phyloP scores from a whole-genome alignment of 2,329 filamentous ascomycete genomes.

The Metarhizium rileyi region DNA sequence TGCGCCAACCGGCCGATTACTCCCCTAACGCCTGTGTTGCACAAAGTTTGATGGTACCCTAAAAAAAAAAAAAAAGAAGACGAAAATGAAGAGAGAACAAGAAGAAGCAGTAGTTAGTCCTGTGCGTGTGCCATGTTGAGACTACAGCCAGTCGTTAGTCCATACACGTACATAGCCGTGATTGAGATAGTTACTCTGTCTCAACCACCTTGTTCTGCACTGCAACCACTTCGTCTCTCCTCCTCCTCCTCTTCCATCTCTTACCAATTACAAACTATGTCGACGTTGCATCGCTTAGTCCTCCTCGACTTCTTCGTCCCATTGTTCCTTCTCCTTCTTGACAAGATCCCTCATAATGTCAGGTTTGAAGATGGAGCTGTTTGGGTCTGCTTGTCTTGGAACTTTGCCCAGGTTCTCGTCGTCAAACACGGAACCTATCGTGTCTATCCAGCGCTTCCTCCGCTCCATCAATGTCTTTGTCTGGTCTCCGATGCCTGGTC shows the following conservation, averaged over 20 bases:
- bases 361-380: constrained; percentile 63
- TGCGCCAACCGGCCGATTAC: background rate
- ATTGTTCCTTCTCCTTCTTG: constrained; percentile 67
- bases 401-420: constrained; percentile 68
- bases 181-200: background rate
- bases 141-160: background rate
- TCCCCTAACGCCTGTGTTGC: background rate
- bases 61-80: background rate
- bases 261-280: too few relatives aligned
- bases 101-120: too few relatives aligned
- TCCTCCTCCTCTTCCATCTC: too few relatives aligned
- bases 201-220: background rate
- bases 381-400: constrained; percentile 54
- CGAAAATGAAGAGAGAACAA: too few relatives aligned
- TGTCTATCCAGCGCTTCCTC: constrained; percentile 79
- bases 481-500: constrained; percentile 81
- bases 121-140: background rate
- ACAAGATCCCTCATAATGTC: constrained; percentile 63
- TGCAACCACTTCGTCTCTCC: background rate
- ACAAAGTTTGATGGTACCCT: background rate
- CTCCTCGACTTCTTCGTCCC: constrained; percentile 72
- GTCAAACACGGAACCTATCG: constrained; percentile 83
- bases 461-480: constrained; percentile 91
- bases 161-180: background rate
- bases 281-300: constrained; percentile 25